A percentile compares a stretch with the other conserved stretches of the same genome.
phyloP scores from a whole-genome alignment of 2,329 filamentous ascomycete genomes.

The Ophiocordyceps camponoti-saundersi region DNA sequence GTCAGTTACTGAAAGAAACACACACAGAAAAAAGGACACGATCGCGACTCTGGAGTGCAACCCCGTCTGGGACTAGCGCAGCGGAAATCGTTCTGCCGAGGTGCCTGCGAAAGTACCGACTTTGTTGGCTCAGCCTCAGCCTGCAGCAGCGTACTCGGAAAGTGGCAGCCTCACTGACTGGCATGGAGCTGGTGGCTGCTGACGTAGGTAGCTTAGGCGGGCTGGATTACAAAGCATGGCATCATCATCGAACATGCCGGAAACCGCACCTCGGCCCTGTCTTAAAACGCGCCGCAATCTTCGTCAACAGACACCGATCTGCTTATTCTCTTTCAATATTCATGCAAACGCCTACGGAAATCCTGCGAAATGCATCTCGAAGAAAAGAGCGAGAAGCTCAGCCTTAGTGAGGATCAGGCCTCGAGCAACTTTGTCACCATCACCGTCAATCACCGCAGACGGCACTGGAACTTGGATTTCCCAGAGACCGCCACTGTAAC shows the following conservation, averaged over 20 bases:
- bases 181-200: background rate
- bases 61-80: constrained; percentile 1
- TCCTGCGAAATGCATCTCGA: background rate
- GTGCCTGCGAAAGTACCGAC: too few species aligned
- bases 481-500: constrained; percentile 27
- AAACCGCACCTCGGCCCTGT: background rate
- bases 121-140: too few species aligned
- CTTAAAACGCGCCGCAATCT: background rate
- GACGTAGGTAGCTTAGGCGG: background rate
- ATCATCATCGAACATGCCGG: background rate
- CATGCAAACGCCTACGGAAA: background rate
- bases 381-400: background rate
- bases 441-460: constrained; percentile 27
- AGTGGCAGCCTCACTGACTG: background rate
- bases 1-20: background rate
- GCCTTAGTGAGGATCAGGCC: background rate
- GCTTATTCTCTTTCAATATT: background rate
- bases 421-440: constrained; percentile 18
- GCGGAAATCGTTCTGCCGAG: background rate
- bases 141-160: background rate
- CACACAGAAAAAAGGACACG: constrained; percentile 3
- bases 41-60: constrained; percentile 2
- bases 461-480: constrained; percentile 25
- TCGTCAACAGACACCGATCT: background rate
- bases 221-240: background rate